A percentile compares a stretch with the other conserved stretches of the same genome.
These are phyloP conservation scores for Erysimum cheiri DNA, from an alignment of 441 rosid species.

Conservation along the genomic window DNA sequence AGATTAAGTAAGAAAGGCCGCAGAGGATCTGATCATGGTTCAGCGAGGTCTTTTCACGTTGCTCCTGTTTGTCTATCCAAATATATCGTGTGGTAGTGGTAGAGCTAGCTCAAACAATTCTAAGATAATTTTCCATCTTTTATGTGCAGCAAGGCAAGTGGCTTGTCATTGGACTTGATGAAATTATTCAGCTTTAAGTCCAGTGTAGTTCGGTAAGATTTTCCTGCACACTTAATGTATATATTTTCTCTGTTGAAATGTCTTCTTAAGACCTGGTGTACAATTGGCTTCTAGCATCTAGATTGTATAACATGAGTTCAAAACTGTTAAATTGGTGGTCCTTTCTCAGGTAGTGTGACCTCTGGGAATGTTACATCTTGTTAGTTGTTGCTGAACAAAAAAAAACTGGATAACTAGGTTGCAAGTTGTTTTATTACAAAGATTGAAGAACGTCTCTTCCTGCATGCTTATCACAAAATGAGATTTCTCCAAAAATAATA, in stretches of 20 bases:
- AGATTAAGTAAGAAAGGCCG: conserved; percentile 89
- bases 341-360: not conserved
- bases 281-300: not conserved
- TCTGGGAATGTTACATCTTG: conserved; percentile 20
- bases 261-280: conserved; percentile 4
- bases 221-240: conserved; percentile 5
- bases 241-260: conserved; percentile 2
- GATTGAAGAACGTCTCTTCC: conserved; percentile 3
- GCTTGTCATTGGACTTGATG: conserved; percentile 76
- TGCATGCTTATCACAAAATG: not conserved
- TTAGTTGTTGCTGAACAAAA: conserved; percentile 17
- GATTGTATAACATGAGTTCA: conserved; percentile 4
- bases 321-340: not conserved
- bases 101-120: conserved; percentile 15
- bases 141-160: conserved; percentile 67
- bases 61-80: conserved; percentile 3
- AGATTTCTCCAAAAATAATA: not conserved
- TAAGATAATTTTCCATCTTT: conserved; percentile 1
- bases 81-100: conserved; percentile 6
- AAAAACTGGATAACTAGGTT: not conserved
- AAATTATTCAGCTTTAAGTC: conserved; percentile 83
- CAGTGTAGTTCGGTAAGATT: conserved; percentile 70
- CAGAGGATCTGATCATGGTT: conserved; percentile 65
- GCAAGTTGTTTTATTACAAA: conserved; percentile 3
- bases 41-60: conserved; percentile 57